Conservation (phyloP, 192 early-diverging fungal genomes). For the Coemansia brasiliensis region DNA sequence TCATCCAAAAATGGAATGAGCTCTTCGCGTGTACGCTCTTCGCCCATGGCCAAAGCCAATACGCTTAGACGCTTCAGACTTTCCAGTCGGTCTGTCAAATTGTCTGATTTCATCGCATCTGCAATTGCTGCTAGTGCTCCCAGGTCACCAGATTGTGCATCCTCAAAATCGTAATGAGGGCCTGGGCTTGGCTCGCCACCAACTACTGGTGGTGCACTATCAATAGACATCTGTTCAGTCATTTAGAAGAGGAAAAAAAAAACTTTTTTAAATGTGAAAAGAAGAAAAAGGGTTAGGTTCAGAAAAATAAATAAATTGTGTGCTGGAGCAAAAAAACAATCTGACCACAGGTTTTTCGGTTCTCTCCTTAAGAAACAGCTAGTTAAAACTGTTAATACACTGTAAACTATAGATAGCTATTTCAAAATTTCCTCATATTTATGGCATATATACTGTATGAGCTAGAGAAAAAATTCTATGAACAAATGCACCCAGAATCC, state of each 20-base stretch:
- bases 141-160: slow-evolving; percentile 49
- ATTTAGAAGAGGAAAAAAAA: slow-evolving; percentile 12
- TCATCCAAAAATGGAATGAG: slow-evolving; percentile 98
- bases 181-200: slow-evolving; percentile 7
- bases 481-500: slow-evolving; percentile 33
- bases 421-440: no score
- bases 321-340: no score
- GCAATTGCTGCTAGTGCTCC: slow-evolving; percentile 51
- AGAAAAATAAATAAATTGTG: no score
- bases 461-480: slow-evolving; percentile 5
- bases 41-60: slow-evolving; percentile 85
- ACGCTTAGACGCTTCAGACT: slow-evolving; percentile 54
- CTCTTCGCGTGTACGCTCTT: slow-evolving; percentile 91
- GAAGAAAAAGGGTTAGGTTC: neutral
- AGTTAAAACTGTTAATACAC: no score
- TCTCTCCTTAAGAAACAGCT: no score
- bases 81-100: slow-evolving; percentile 53
- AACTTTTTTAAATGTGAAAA: neutral
- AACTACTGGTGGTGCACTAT: slow-evolving; percentile 33
- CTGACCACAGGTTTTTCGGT: no score
- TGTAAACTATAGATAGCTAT: no score
- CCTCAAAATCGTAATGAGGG: slow-evolving; percentile 48
- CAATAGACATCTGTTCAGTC: slow-evolving; percentile 57
- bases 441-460: no score
- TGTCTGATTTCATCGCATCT: slow-evolving; percentile 56